Base-by-base conservation (phyloP, 352 stramenopile genomes). In the Globisporangium sylvaticum region DNA sequence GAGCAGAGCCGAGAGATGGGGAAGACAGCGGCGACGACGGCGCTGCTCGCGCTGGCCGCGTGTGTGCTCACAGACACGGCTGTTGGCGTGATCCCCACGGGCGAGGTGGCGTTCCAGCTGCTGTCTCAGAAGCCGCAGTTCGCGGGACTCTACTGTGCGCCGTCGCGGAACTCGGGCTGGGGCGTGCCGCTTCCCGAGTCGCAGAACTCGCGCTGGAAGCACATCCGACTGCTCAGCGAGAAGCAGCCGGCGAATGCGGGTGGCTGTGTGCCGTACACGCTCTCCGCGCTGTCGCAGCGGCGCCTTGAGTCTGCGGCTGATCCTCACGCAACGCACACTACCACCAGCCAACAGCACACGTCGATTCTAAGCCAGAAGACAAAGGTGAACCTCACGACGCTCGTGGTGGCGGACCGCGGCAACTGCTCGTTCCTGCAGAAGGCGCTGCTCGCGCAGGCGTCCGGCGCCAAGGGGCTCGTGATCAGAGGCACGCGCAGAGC, bases 391-490 rank as follows among this genome's bases (percentile, higher is more conserved):
- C 64, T 77, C 58, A 72, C 71, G 31, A 66, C 66, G 24, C 67
- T 89, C 39, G 77, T 90, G n/a, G 65, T 94, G 14, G 80, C 78
- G 32, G 78, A 94, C 56, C 83, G 85, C 12, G 85, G 85, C 64
- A 90, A 91, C 62, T 94, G 85, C 67, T 90, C 83, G 25, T 94
- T 91, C 64, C 65, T 91, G 24, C 34, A 77, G 4, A 94, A 94
- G 67, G 81, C 85, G 20, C 58, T 76, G 14, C 32, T 69, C 57
- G 85, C 83, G 12, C 81, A 90, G 61, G 69, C 70, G 2, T 77
- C 82, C 0, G 85, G 85, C 3, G 85, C 85, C 14, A 76, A 67
- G 10, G 85, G 73, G 4, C 53, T 93, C 29, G 71, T 93, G 22
- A 71, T 93, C 2, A 73, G 81, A 57, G 80, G 79, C 50, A 90